Base-by-base conservation (phyloP, 768 basidiomycete species). In the Hygrocybe punicea region DNA sequence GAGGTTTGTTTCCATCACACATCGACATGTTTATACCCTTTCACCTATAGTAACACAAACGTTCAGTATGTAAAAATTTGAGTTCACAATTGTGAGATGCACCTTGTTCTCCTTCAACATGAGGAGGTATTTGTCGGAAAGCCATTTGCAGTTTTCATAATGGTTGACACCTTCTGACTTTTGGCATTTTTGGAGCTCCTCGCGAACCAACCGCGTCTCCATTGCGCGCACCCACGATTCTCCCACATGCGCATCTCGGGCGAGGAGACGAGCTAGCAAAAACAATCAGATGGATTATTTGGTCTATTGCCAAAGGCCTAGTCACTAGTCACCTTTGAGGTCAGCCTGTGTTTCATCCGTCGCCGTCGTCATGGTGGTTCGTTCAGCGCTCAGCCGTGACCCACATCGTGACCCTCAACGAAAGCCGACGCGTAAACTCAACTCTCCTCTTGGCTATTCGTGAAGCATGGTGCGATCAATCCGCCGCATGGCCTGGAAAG, bases 191-290 rank as follows among this genome's bases (percentile, higher is more conserved):
- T 84, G 80, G 54, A 98, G 83, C 71, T 95, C 91, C 57, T 91
- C 88, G 59, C 85, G 85, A 47, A 97, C 92, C 57, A 98, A 78
- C 48, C 90, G 85, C 33, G 85, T 84, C 72, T 97, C 94, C 93
- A 98, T 96, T 19, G 91, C 87, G 63, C 86, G 87, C 33, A 97
- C 82, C 95, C 95, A 98, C 51, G 91, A 90, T 75, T 98, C 94
- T 51, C 90, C 85, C 67, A 98, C 78, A 71, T 82, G 77, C 46
- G 83, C 74, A 59, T 96, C 93, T 39, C 90, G 87, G 63, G 80
- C 81, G 63, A 82, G 73, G 51, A 89, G 71, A 68, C 81, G 84
- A 16, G 80, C 89, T 91, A n/a, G 53, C 13, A 36, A 5, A 37
- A 49, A 29, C 54, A 33, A 11, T 40, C 47, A 25, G 49, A 47